Percentiles rank a stretch among this genome's conserved stretches.
phyloP scores from a whole-genome alignment of 2,329 filamentous ascomycete genomes.

The Ilyonectria mors-panacis region DNA sequence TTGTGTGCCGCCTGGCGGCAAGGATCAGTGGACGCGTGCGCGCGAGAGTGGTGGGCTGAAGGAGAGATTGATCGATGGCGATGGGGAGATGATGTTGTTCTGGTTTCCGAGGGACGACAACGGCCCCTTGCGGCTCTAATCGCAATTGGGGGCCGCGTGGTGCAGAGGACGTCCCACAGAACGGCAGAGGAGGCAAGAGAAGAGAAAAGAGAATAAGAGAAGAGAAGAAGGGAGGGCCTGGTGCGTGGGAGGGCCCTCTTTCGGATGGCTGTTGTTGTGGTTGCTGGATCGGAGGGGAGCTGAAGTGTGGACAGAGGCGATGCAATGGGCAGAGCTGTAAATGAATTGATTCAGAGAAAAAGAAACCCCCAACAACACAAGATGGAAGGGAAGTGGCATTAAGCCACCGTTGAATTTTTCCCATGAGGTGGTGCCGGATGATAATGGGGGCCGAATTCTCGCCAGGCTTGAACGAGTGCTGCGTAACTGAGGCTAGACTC shows the following conservation, averaged over 20 bases:
- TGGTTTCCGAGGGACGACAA: slow-evolving; percentile 41
- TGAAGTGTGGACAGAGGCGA: slow-evolving; percentile 48
- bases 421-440: slow-evolving; percentile 31
- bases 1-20: slow-evolving; percentile 44
- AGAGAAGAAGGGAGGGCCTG: slow-evolving; percentile 31
- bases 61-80: slow-evolving; percentile 49
- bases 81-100: slow-evolving; percentile 44
- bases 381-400: slow-evolving; percentile 45
- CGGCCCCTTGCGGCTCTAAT: slow-evolving; percentile 14
- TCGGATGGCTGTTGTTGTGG: slow-evolving; percentile 42
- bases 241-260: slow-evolving; percentile 33
- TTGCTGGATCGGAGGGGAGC: slow-evolving; percentile 46
- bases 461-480: slow-evolving; percentile 25
- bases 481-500: background rate
- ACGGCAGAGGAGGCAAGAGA: slow-evolving; percentile 37
- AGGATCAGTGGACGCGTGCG: slow-evolving; percentile 50
- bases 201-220: slow-evolving; percentile 34
- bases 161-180: slow-evolving; percentile 41
- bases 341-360: slow-evolving; percentile 50
- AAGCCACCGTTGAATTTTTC: slow-evolving; percentile 28
- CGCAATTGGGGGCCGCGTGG: slow-evolving; percentile 24
- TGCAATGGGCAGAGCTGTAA: slow-evolving; percentile 51
- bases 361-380: slow-evolving; percentile 40
- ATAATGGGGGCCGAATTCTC: background rate
- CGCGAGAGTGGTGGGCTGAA: slow-evolving; percentile 54